A percentile compares a stretch with the other conserved stretches of the same genome.
Evolutionary conservation across 2,329 filamentous ascomycete genomes (phyloP).

Genomic region (Scedosporium minutisporum): DNA sequence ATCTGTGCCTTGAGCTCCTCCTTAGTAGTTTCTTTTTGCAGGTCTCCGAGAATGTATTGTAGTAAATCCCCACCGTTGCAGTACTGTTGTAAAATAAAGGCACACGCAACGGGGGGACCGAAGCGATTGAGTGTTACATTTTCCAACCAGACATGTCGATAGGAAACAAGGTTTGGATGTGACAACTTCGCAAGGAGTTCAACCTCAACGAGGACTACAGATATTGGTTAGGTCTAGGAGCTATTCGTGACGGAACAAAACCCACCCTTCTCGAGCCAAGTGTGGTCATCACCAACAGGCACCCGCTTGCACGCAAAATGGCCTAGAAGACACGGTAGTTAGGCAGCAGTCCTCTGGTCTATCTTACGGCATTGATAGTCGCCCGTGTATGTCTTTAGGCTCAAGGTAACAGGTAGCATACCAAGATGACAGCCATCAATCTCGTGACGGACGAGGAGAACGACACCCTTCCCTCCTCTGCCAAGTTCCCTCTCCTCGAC

Average conservation of each 20-base stretch:
- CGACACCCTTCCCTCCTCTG: conserved; percentile 86
- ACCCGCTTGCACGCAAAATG: conserved; percentile 96
- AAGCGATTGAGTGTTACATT: conserved; percentile 77
- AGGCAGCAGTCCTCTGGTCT: neutral
- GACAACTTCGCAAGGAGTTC: conserved; percentile 84
- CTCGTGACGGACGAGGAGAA: conserved; percentile 85
- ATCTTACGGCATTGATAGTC: too few relatives aligned
- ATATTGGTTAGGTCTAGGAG: neutral
- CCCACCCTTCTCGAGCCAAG: conserved; percentile 76
- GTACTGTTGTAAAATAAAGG: conserved; percentile 95
- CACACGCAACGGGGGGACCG: conserved; percentile 83
- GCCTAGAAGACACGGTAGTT: conserved; percentile 23
- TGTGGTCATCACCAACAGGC: conserved; percentile 87
- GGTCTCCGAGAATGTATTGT: conserved; percentile 68
- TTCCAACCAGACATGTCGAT: conserved; percentile 95
- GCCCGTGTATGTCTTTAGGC: neutral
- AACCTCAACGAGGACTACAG: conserved; percentile 69
- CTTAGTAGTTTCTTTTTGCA: conserved; percentile 55
- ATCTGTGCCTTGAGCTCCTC: conserved; percentile 85
- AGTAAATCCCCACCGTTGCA: conserved; percentile 91
- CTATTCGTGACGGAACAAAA: neutral
- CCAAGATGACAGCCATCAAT: conserved; percentile 78
- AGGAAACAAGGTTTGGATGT: conserved; percentile 91
- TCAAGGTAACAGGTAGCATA: conserved; percentile 7
- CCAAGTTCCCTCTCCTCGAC: conserved; percentile 80